Base-by-base conservation (phyloP, 2,329 filamentous ascomycete species). In the Diaporthe eres region DNA sequence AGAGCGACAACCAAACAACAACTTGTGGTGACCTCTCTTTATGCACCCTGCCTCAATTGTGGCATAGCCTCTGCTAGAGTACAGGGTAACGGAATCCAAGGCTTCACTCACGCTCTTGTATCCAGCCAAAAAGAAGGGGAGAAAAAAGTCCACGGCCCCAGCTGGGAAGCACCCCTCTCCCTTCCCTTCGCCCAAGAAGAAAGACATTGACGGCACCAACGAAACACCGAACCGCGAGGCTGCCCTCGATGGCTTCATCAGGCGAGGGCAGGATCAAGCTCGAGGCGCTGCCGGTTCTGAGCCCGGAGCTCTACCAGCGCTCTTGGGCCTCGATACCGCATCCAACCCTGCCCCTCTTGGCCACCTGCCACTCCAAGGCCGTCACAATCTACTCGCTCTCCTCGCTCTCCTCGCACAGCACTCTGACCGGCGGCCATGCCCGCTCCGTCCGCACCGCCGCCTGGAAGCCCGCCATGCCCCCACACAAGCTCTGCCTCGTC, bases 381-480 rank as follows among this genome's bases (percentile, higher is more conserved):
- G 94, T 97, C 74, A 96, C 95, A 77, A 90, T 99, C 81, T 98
- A 97, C 88, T 98, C 94, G 68, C 92, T 98, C 68, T 91, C 91
- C 49, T 94, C 93, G 74, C 94, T 97, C 82, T 92, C 92, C 19
- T 90, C 95, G 68, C 93, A 98, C 82, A 95, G 93, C 81, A 91
- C 90, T 28, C 92, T 98, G 73, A 92, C 93, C 10, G 96, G 95
- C 76, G 97, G 96, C 10, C 97, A 99, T 86, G 94, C 95, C 80
- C 94, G 97, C 74, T 97, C 94, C 80, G 92, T 99, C n/a, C 92
- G 97, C 74, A 92, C 92, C 68, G 92, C 93, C 28, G 93, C 95
- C 51, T 99, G 97, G 97, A 98, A 98, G 85, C 95, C 96, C 0
- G 89, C 89, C 76, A 85, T 91, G 58, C 86, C 89, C 19, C 85